Base-by-base conservation (phyloP, 148 eudicot species). In the Amaranthus cruentus region DNA sequence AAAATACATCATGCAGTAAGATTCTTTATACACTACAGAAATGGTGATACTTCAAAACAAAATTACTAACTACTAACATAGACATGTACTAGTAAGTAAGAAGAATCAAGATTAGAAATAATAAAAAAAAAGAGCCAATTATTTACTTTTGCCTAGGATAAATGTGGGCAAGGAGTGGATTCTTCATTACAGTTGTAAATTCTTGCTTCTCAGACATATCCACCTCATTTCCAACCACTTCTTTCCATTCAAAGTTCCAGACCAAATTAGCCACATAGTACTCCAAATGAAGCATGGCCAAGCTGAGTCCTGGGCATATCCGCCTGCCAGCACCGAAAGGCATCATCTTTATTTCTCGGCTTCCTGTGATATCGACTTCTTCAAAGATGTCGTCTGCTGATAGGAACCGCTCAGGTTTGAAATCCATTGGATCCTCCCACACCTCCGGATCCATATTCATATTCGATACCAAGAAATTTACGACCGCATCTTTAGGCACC, bases 311-410 rank as follows among this genome's bases (percentile, higher is more conserved):
- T 3, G 62, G 62, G 62, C 62, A 58, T 7, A 58, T 58, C 62
- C 38, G 62, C 38, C 62, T 58, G 8, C 62, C 62, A n/a, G 62
- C 62, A 58, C 62, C 62, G 4, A 58, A 58, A n/a, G 62, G 62
- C 62, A 58, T 58, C 93, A 87, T 89, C 78, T 89, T 89, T 2
- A 89, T 87, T 83, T 85, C 93, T 60, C 74, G 79, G 8, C 79
- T 88, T 47, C 92, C 84, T 0, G 82, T 63, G 9, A 63, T 82
- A n/a, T 77, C 79, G 48, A 73, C 69, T 3, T 87, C 84, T 56
- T 89, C 89, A 9, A 2, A 38, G 9, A 4, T 43, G 9, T n/a
- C 67, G 5, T 42, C 49, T 9, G 13, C 43, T 28, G 67, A 63
- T 46, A 63, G 47, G 14, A 63, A 63, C 18, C 67, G 44, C 48